phyloP scores from a whole-genome alignment of 495 filamentous ascomycete genomes.

The Neurospora sublineolata region DNA sequence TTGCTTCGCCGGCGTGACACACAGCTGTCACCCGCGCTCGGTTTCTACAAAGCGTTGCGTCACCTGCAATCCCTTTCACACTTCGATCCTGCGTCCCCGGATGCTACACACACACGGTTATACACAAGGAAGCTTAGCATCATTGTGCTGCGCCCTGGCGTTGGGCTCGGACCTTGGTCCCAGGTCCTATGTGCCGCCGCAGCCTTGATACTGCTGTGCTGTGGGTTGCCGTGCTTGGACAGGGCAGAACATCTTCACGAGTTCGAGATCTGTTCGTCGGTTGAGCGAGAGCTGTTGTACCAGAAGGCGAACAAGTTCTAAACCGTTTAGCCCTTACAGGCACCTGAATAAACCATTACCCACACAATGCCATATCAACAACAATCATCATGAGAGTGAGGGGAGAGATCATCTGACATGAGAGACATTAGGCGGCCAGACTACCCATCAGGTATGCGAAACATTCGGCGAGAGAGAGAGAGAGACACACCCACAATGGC shows the following conservation, averaged over 20 bases:
- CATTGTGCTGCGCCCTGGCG: neutral
- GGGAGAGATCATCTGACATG: constrained; percentile 31
- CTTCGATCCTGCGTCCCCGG: neutral
- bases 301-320: constrained; percentile 8
- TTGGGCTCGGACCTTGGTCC: neutral
- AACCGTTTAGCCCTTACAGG: neutral
- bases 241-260: neutral
- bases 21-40: constrained; percentile 3
- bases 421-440: constrained; percentile 36
- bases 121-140: neutral
- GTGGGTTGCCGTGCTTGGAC: neutral
- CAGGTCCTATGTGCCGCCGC: neutral
- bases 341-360: neutral
- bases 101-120: neutral
- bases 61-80: neutral
- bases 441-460: constrained; percentile 38
- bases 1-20: constrained; percentile 13
- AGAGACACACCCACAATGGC: constrained; percentile 1
- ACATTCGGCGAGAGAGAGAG: constrained; percentile 13
- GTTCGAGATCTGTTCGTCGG: neutral
- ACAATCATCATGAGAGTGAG: constrained; percentile 8
- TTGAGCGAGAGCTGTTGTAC: neutral
- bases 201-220: neutral
- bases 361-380: constrained; percentile 10
- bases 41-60: neutral